Evolutionary conservation across 169 alveolate genomes (phyloP).

Genomic region (Plasmodium yoelii): DNA sequence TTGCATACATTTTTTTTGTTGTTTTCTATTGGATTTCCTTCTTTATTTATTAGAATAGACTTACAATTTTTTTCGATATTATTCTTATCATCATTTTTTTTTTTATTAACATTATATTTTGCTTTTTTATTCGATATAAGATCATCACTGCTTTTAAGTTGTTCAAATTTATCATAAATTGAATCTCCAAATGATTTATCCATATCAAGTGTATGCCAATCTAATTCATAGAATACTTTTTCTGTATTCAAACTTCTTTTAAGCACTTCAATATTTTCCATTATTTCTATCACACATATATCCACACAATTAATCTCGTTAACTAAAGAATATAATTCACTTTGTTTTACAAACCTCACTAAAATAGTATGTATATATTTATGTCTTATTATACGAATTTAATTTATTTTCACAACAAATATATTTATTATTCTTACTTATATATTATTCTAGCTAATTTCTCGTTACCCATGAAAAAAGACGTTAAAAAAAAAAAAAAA

Average conservation of each 20-base stretch:
- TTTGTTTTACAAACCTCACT: background rate
- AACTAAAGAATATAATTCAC: background rate
- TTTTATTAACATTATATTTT: conserved; percentile 1
- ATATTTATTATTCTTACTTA: too few relatives aligned
- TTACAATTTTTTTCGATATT: background rate
- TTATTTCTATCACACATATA: conserved; percentile 1
- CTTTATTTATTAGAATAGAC: too few relatives aligned
- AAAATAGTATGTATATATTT: too few relatives aligned
- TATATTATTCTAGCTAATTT: too few relatives aligned
- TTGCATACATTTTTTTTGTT: background rate
- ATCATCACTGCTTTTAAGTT: conserved; percentile 4
- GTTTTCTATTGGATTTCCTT: background rate
- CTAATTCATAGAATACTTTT: conserved; percentile 49
- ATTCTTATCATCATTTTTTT: background rate
- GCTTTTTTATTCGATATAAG: background rate
- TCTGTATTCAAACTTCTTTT: conserved; percentile 47
- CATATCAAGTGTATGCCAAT: conserved; percentile 35
- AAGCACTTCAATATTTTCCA: conserved; percentile 35
- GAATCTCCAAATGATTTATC: conserved; percentile 35
- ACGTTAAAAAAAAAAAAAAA: too few relatives aligned
- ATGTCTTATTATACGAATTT: too few relatives aligned
- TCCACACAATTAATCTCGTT: background rate
- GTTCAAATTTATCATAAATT: conserved; percentile 5
- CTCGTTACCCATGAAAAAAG: too few relatives aligned
- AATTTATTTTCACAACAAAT: too few relatives aligned